Conservation (phyloP, 345 rosid genomes). For the Camelina neglecta region DNA sequence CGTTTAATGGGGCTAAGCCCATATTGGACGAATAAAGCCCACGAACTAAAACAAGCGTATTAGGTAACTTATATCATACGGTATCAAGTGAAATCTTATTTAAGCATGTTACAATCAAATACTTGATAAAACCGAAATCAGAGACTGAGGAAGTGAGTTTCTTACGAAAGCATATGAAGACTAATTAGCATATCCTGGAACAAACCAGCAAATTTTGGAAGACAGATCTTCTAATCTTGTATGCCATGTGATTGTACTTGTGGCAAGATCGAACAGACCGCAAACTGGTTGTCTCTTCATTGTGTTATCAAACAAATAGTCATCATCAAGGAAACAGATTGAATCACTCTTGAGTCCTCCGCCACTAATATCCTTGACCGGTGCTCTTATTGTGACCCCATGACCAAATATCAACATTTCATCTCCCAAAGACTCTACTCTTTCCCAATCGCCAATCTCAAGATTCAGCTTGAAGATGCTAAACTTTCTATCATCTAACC, state of each 20-base stretch:
- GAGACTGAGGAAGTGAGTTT: not conserved
- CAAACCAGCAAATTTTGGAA: slow-evolving; percentile 28
- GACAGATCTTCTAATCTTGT: slow-evolving; percentile 2
- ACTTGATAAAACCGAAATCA: not conserved
- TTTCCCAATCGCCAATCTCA: slow-evolving; percentile 26
- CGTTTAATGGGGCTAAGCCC: not conserved
- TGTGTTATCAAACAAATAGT: not conserved
- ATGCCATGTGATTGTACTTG: slow-evolving; percentile 24
- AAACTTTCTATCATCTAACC: not conserved
- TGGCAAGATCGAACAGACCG: slow-evolving; percentile 21
- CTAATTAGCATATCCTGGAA: slow-evolving; percentile 23
- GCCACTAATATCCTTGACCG: slow-evolving; percentile 13
- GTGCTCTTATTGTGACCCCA: slow-evolving; percentile 31
- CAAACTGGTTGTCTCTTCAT: not conserved
- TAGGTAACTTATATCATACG: too few relatives aligned
- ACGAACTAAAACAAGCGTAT: too few relatives aligned
- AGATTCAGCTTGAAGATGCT: slow-evolving; percentile 21
- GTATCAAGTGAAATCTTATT: not conserved
- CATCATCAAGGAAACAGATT: slow-evolving; percentile 22
- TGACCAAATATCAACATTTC: slow-evolving; percentile 35
- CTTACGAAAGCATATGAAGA: not conserved
- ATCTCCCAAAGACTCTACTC: slow-evolving; percentile 27
- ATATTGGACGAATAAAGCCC: too few relatives aligned
- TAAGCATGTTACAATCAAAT: not conserved
- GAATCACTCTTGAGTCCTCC: slow-evolving; percentile 32